Base-by-base conservation (phyloP, 805 yeast species). In the Yamadazyma scolyti region DNA sequence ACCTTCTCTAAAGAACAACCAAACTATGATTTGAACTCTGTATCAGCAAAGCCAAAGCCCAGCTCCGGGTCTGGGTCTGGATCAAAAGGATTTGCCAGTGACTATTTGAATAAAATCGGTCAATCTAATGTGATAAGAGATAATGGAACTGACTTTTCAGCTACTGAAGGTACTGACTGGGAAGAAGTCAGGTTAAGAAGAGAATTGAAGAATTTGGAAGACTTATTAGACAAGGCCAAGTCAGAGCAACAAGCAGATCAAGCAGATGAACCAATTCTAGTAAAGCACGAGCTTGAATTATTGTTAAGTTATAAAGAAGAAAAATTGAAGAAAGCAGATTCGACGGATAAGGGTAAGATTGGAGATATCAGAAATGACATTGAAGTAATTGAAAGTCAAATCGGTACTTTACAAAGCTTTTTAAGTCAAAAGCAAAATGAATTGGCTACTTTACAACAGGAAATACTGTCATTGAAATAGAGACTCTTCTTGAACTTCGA, bases 1-100 rank as follows among this genome's bases (percentile, higher is more conserved):
- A 85, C 96, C 0, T 90, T 89, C 56, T 83, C 85, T 23, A 87
- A 87, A 61, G 89, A 84, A 44, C 72, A 72, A 19, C 93, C 95
- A 10, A 79, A 77, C 36, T 87, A 82, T 51, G 79, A 80, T 45
- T 42, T 81, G 20, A 68, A 67, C 17, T 35, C 45, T n/a, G 44
- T 41, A 24, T 38, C 59, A 10, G 44, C 54, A 50, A 61, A 40
- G 34, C 65, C 38, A 21, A 17, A 14, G 2, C 32, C 40, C 3
- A 33, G 45, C 26, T 20, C 38, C 8, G 21, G 23, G 12, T 22
- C 34, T 15, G 25, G 25, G 20, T 26, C 20, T 17, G 44, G 47
- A 2, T 21, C 37, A 10, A 56, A 54, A 42, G 46, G 65, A 8
- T 78, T 77, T 64, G 81, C 81, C 10, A 66, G 70, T 36, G 62